Percentiles rank a stretch among this genome's conserved stretches.
These are phyloP conservation scores for Alternaria sp. DNA, from an alignment of 2,329 filamentous ascomycete genomes.

Conservation along the genomic window DNA sequence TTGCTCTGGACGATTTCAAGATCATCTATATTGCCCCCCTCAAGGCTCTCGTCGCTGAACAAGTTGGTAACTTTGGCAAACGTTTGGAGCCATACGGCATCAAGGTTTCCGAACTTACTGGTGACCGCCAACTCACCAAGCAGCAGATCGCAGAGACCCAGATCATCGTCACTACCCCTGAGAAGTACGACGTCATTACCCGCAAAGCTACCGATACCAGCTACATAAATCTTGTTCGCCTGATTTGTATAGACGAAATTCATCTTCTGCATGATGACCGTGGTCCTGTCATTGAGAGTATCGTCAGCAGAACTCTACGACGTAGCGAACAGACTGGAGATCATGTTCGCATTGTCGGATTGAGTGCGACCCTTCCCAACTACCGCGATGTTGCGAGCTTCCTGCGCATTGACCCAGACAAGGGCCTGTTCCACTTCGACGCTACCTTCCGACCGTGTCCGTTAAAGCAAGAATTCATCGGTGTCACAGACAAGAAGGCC, in stretches of 20 bases:
- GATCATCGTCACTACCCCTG: slow-evolving; percentile 96
- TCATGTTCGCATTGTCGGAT: slow-evolving; percentile 86
- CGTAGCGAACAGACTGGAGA: slow-evolving; percentile 94
- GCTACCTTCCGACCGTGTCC: slow-evolving; percentile 93
- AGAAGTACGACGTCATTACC: slow-evolving; percentile 99
- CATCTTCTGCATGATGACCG: slow-evolving; percentile 97
- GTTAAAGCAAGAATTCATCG: slow-evolving; percentile 94
- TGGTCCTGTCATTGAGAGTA: slow-evolving; percentile 95
- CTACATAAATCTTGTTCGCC: slow-evolving; percentile 95
- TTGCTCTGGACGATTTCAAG: slow-evolving; percentile 96
- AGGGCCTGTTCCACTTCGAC: slow-evolving; percentile 95
- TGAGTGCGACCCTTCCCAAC: slow-evolving; percentile 95
- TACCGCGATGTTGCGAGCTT: slow-evolving; percentile 97
- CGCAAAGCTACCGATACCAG: slow-evolving; percentile 96
- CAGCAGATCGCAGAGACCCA: slow-evolving; percentile 98
- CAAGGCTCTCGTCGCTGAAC: slow-evolving; percentile 95
- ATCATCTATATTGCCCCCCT: slow-evolving; percentile 97
- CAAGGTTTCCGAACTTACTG: slow-evolving; percentile 92
- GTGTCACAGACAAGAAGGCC: slow-evolving; percentile 95
- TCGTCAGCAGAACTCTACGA: slow-evolving; percentile 92
- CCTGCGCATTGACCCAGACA: slow-evolving; percentile 84
- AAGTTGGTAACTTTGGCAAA: slow-evolving; percentile 96
- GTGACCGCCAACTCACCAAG: slow-evolving; percentile 97
- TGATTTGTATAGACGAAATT: slow-evolving; percentile 98
- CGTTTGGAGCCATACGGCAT: slow-evolving; percentile 91